Evolutionary conservation across 495 filamentous ascomycete species (phyloP).

Genomic region (Xylaria bambusicola): DNA sequence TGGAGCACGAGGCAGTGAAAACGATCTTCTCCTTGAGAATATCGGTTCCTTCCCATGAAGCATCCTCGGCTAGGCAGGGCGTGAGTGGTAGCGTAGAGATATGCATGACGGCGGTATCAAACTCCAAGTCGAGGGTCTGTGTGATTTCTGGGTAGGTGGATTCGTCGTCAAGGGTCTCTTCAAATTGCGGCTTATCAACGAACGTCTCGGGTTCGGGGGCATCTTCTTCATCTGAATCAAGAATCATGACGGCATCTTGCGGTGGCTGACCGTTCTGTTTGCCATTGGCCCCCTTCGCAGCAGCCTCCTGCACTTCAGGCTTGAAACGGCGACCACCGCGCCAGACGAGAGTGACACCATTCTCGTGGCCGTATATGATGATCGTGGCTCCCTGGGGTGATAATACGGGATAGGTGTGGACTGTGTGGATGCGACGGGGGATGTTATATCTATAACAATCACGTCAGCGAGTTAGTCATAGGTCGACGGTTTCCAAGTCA

Average conservation of each 20-base stretch:
- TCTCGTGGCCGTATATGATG: constrained; percentile 79
- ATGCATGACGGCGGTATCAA: constrained; percentile 62
- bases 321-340: constrained; percentile 72
- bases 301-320: constrained; percentile 31
- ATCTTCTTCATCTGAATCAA: constrained; percentile 78
- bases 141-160: constrained; percentile 57
- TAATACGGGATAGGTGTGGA: constrained; percentile 72
- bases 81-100: constrained; percentile 61
- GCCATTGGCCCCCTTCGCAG: constrained; percentile 36
- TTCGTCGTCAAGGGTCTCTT: constrained; percentile 40
- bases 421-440: constrained; percentile 69
- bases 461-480: constrained; percentile 19
- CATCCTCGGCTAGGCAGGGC: constrained; percentile 43
- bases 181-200: constrained; percentile 50
- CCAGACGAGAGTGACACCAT: constrained; percentile 78
- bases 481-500: background rate
- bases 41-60: constrained; percentile 58
- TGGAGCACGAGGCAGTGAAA: constrained; percentile 70
- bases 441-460: constrained; percentile 66
- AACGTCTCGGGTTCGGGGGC: constrained; percentile 30
- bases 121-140: constrained; percentile 67
- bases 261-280: constrained; percentile 44
- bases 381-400: constrained; percentile 84
- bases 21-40: constrained; percentile 67
- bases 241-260: constrained; percentile 69